These are phyloP conservation scores for Penicillium antarcticum DNA, from an alignment of 495 filamentous ascomycete genomes.

Conservation along the genomic window DNA sequence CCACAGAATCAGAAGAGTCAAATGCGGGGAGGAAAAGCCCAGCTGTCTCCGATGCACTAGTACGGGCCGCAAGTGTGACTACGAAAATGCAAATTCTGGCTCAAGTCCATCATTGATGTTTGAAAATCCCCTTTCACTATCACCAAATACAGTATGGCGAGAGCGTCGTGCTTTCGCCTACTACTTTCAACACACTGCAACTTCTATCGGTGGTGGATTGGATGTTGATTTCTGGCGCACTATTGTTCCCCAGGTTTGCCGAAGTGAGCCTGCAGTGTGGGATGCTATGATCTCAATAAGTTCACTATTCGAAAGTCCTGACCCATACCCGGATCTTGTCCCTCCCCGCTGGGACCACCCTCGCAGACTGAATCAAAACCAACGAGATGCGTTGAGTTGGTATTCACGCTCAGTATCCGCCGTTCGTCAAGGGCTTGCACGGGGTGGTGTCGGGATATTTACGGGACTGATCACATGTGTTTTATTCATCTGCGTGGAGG, in stretches of 20 bases:
- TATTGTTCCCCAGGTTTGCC: slow-evolving; percentile 54
- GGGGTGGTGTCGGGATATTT: slow-evolving; percentile 26
- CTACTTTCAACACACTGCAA: slow-evolving; percentile 33
- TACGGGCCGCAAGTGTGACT: slow-evolving; percentile 50
- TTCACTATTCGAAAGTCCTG: slow-evolving; percentile 46
- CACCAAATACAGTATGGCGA: slow-evolving; percentile 27
- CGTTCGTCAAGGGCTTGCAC: slow-evolving; percentile 43
- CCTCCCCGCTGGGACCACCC: slow-evolving; percentile 10
- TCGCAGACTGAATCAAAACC: slow-evolving; percentile 35
- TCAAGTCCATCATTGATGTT: not conserved
- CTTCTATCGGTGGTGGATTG: slow-evolving; percentile 38
- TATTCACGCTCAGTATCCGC: slow-evolving; percentile 47
- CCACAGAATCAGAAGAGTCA: slow-evolving; percentile 47
- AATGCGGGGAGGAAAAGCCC: slow-evolving; percentile 57
- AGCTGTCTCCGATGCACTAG: slow-evolving; percentile 41
- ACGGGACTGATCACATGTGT: slow-evolving; percentile 51
- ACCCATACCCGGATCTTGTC: slow-evolving; percentile 13
- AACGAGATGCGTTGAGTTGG: slow-evolving; percentile 38
- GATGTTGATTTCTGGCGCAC: slow-evolving; percentile 56
- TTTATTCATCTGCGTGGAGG: slow-evolving; percentile 58
- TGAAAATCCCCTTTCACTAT: slow-evolving; percentile 16
- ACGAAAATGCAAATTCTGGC: slow-evolving; percentile 11
- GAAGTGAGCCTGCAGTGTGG: slow-evolving; percentile 54
- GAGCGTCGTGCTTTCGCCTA: slow-evolving; percentile 42
- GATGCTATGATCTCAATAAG: slow-evolving; percentile 56